Percentiles rank a stretch among this genome's conserved stretches.
Evolutionary conservation across 2,329 filamentous ascomycete genomes (phyloP).

Genomic region (Purpureocillium lavendulum): DNA sequence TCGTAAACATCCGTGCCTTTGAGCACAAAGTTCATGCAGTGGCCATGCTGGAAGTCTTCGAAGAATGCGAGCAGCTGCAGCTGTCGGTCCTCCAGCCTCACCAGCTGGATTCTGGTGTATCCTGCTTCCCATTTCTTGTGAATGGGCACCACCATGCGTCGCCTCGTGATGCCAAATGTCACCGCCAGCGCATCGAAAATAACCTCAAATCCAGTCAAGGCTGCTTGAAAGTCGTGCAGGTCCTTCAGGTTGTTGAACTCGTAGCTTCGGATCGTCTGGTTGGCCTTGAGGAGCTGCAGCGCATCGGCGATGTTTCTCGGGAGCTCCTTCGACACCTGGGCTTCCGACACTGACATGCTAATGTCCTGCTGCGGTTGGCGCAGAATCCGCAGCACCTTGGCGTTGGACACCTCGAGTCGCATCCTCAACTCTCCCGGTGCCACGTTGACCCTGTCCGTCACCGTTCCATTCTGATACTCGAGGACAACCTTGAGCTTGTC

Average conservation of each 20-base stretch:
- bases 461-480: constrained; percentile 65
- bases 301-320: constrained; percentile 56
- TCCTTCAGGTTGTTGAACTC: constrained; percentile 58
- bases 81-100: constrained; percentile 61
- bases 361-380: constrained; percentile 70
- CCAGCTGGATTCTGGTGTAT: constrained; percentile 71
- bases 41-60: constrained; percentile 76
- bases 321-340: constrained; percentile 53
- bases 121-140: constrained; percentile 90
- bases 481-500: constrained; percentile 68
- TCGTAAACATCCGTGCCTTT: constrained; percentile 82
- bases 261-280: constrained; percentile 63
- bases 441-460: constrained; percentile 79
- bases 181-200: constrained; percentile 64
- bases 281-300: constrained; percentile 46
- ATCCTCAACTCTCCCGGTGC: constrained; percentile 65
- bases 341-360: constrained; percentile 66
- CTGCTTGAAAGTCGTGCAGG: constrained; percentile 70
- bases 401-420: constrained; percentile 53
- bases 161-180: constrained; percentile 72
- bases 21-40: constrained; percentile 81
- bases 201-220: constrained; percentile 73
- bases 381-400: constrained; percentile 55
- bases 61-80: constrained; percentile 80
- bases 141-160: constrained; percentile 83